Evolutionary conservation across 129 eudicot genomes (phyloP).

Genomic region (Ambrosia artemisiifolia): DNA sequence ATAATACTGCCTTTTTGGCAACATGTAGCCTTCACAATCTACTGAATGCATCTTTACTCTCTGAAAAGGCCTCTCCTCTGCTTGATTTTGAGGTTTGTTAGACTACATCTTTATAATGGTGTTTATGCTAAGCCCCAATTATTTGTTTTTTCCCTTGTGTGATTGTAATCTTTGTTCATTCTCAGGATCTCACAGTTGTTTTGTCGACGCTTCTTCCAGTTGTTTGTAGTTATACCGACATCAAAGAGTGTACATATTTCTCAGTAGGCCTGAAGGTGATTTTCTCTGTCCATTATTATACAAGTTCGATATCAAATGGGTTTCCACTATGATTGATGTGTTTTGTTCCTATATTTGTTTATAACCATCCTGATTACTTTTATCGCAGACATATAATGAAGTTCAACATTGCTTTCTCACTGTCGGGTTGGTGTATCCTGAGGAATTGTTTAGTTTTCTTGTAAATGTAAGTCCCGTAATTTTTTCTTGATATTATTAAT

Average conservation of each 20-base stretch:
- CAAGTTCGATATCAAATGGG: constrained; percentile 7
- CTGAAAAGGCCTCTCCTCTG: constrained; percentile 77
- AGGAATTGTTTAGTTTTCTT: constrained; percentile 78
- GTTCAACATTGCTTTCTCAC: constrained; percentile 93
- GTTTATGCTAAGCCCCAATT: neutral
- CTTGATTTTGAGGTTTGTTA: constrained; percentile 87
- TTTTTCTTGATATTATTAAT: neutral
- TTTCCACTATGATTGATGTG: neutral
- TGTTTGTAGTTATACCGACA: constrained; percentile 54
- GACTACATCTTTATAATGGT: constrained; percentile 7
- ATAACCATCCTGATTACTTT: constrained; percentile 21
- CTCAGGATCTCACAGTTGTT: constrained; percentile 87
- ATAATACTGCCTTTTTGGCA: constrained; percentile 74
- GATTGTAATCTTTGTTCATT: constrained; percentile 21
- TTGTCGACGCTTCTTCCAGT: constrained; percentile 93
- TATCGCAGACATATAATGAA: constrained; percentile 90
- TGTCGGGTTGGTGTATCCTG: constrained; percentile 84
- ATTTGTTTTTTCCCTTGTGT: neutral
- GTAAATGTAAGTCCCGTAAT: constrained; percentile 60
- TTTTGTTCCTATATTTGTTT: constrained; percentile 7
- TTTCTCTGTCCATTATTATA: neutral
- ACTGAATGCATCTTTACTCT: constrained; percentile 69
- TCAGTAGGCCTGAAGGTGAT: constrained; percentile 84
- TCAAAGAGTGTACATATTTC: constrained; percentile 58
- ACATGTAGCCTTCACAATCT: constrained; percentile 86